Base-by-base conservation (phyloP, 2,329 filamentous ascomycete species). In the Cercospora sp. region DNA sequence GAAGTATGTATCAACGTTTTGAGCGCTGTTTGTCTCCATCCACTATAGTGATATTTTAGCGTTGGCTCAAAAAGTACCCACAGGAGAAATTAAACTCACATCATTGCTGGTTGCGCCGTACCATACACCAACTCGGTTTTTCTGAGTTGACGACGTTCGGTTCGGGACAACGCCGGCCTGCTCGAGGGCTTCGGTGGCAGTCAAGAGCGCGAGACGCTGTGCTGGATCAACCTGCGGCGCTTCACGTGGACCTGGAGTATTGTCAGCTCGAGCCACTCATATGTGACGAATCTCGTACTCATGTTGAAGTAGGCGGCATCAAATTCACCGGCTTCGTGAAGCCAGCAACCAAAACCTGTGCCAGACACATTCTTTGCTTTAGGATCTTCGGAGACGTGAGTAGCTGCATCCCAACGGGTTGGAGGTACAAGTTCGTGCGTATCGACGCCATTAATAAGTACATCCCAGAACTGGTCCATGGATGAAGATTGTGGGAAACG, bases 231-330 rank as follows among this genome's bases (percentile, higher is more conserved):
- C 64, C 33, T 70, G 65, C 18, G 69, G 63, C 33, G 74, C 73
- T 63, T 77, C 74, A 12, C 71, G 64, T 2, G 76, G 77, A 42
- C 48, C 33, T 48, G 26, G 7, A 26, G 3, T 13, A 42, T 18
- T 3, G 39, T 30, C 9, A 45, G 60, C 60, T 39, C 12, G 20
- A 18, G 36, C 23, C 10, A n/a, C 3, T 30, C 23, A 5, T 20
- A 9, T 6, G 75, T 76, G 30, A 3, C 5, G 9, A 23, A 3
- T 16, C 16, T 33, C 55, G n/a, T 59, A 59, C 55, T 59, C 72
- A 82, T 81, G 60, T 79, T 78, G 71, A 82, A 82, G 64, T 81
- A 80, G 0, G 70, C 70, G 3, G 76, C 67, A 68, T 83, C 81
- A 66, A 83, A 83, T 1, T 74, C 48, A 0, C 76, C 80, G 0